Percentiles rank a stretch among this genome's conserved stretches.
Evolutionary conservation across 495 filamentous ascomycete species (phyloP).

Genomic region (Pyronema omphalodes): DNA sequence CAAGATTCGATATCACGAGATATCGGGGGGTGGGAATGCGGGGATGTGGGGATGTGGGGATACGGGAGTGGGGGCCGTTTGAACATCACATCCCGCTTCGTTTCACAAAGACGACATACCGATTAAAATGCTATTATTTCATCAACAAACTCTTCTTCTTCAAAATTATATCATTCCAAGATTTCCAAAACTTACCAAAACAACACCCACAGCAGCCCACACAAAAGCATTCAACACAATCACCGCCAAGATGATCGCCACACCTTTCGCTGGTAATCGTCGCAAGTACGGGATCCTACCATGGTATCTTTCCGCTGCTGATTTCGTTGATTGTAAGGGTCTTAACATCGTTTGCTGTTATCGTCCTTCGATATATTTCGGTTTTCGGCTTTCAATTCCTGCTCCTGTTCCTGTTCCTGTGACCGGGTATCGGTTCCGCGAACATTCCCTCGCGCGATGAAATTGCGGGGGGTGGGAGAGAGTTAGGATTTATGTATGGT

Average conservation of each 20-base stretch:
- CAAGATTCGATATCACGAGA: not conserved
- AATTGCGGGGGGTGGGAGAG: too few species aligned
- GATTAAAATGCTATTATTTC: slow-evolving; percentile 23
- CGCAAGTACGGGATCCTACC: slow-evolving; percentile 32
- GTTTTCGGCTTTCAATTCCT: too few species aligned
- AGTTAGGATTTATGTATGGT: too few species aligned
- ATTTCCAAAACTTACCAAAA: slow-evolving; percentile 13
- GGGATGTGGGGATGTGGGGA: not conserved
- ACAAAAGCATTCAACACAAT: slow-evolving; percentile 16
- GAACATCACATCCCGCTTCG: too few species aligned
- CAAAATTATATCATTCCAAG: not conserved
- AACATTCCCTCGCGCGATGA: too few species aligned
- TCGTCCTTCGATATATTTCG: too few species aligned
- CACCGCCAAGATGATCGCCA: slow-evolving; percentile 17
- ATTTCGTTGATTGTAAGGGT: not conserved
- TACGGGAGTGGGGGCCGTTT: not conserved
- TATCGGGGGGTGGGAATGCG: not conserved
- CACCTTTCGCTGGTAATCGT: slow-evolving; percentile 20
- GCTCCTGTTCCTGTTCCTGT: too few species aligned
- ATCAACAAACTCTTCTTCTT: not conserved
- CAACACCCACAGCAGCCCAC: slow-evolving; percentile 19
- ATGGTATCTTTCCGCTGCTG: slow-evolving; percentile 24
- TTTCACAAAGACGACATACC: slow-evolving; percentile 21
- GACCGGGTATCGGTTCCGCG: too few species aligned
- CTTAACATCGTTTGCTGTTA: not conserved